A percentile compares a stretch with the other conserved stretches of the same genome.
phyloP scores from a whole-genome alignment of 2,329 filamentous ascomycete species.

The Aspergillus tamarii region DNA sequence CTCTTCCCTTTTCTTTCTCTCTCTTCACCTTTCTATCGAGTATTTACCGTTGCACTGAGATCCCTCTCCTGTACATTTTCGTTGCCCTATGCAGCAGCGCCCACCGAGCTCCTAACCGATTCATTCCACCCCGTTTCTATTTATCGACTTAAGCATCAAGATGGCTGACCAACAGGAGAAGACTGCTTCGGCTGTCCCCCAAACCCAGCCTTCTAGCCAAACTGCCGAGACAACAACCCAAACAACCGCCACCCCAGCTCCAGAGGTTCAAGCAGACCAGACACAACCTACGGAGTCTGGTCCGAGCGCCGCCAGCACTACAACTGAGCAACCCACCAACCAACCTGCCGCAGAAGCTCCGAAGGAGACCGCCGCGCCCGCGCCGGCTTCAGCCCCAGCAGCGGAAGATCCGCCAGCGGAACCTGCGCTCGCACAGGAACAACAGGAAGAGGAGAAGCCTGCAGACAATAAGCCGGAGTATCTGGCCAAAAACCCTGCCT shows the following conservation, averaged over 20 bases:
- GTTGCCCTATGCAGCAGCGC: background rate
- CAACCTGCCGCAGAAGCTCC: constrained; percentile 1
- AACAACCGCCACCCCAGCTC: constrained; percentile 5
- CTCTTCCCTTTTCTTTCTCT: background rate
- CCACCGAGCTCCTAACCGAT: background rate
- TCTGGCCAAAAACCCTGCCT: constrained; percentile 42
- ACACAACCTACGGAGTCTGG: constrained; percentile 11
- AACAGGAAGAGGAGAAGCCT: constrained; percentile 33
- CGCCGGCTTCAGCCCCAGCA: constrained; percentile 3
- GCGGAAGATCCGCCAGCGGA: background rate
- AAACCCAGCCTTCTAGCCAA: constrained; percentile 9
- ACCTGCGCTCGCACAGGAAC: constrained; percentile 10
- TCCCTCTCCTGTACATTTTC: background rate
- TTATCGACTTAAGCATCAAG: background rate
- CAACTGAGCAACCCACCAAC: constrained; percentile 7
- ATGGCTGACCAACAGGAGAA: constrained; percentile 14
- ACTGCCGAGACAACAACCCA: background rate
- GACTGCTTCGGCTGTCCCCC: constrained; percentile 1
- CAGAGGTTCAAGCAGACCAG: constrained; percentile 12
- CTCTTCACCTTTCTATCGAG: background rate
- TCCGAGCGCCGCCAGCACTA: constrained; percentile 10
- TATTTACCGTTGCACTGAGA: background rate
- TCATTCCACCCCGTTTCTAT: background rate
- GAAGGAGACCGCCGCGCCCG: constrained; percentile 11
- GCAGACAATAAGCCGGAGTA: constrained; percentile 29